phyloP scores from a whole-genome alignment of 371 early-diverging fungal species.

The Gilbertella persicaria region DNA sequence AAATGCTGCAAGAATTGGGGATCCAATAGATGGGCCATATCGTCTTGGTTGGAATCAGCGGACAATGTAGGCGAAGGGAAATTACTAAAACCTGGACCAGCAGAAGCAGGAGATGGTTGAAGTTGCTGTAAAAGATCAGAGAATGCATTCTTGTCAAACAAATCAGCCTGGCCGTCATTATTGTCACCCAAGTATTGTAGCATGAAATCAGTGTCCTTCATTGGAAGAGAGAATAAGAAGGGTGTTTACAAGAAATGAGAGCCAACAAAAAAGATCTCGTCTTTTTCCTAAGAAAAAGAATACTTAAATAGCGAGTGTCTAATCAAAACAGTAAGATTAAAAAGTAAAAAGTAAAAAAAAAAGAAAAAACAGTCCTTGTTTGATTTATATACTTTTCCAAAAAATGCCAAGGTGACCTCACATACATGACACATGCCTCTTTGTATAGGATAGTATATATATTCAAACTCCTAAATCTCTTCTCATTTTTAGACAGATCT shows the following conservation, averaged over 20 bases:
- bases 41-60: conserved; percentile 12
- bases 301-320: not conserved
- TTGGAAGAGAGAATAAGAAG: not conserved
- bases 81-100: conserved; percentile 24
- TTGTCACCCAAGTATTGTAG: conserved; percentile 7
- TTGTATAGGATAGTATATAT: not conserved
- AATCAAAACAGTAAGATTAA: conserved; percentile 2
- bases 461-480: not conserved
- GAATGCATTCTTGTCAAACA: conserved; percentile 13
- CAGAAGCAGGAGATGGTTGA: conserved; percentile 22
- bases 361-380: not conserved
- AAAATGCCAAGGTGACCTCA: conserved; percentile 10
- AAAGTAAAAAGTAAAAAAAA: conserved; percentile 3
- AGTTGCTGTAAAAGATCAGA: conserved; percentile 18
- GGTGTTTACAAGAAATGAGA: not conserved
- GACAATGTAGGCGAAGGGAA: conserved; percentile 20
- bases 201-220: conserved; percentile 11
- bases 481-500: not conserved
- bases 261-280: not conserved
- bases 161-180: conserved; percentile 2
- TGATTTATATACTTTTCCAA: not conserved
- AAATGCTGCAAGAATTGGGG: conserved; percentile 1
- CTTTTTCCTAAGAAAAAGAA: not conserved
- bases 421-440: not conserved
- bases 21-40: conserved; percentile 2